Evolutionary conservation across 768 basidiomycete genomes (phyloP), one percentile per base, ranked within the genome.

Genomic region (Phlebiopsis gigantea): DNA sequence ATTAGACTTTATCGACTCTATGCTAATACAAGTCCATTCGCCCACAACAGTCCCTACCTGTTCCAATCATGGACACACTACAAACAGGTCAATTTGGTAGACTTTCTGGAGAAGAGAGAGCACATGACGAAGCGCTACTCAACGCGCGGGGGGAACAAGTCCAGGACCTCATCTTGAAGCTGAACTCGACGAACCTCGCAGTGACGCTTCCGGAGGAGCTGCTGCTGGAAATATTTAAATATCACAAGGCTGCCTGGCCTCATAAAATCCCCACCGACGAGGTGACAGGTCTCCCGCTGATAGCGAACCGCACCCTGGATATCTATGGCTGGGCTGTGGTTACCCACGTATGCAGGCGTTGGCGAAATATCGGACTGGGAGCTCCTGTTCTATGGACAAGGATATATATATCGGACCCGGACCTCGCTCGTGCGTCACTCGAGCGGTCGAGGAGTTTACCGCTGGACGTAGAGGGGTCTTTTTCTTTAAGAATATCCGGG

Each of bases 261-360:
- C 21, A n/a, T 30, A 7, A 5, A 6, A 6, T 17, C 22, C 6
- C 42, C 5, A n/a, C n/a, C n/a, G 42, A 43, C 42, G 42, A 43
- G 17, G 6, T 6, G 42, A 6, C 42, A 12, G 7, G 8, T 48
- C 5, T 46, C n/a, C n/a, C n/a, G n/a, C n/a, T n/a, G n/a, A n/a
- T 46, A 9, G 45, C 8, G 9, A 46, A 8, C 45, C 9, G 19
- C 45, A 9, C 8, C 45, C 21, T 21, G 17, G 17, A n/a, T 43
- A 43, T n/a, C 29, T 57, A 52, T 24, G 42, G 31, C n/a, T 55
- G 57, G 43, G 12, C 55, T 6, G 14, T 17, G 12, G 22, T 59
- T 10, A 59, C 58, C 17, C 58, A 59, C 41, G 58, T 59, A n/a
- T 59, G 58, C 48, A 19, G 15, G 17, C 49, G 56, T 14, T 59